Evolutionary conservation across 2,329 filamentous ascomycete species (phyloP), one percentile per base, ranked within the genome.

Genomic region (Ceratocystis variospora): DNA sequence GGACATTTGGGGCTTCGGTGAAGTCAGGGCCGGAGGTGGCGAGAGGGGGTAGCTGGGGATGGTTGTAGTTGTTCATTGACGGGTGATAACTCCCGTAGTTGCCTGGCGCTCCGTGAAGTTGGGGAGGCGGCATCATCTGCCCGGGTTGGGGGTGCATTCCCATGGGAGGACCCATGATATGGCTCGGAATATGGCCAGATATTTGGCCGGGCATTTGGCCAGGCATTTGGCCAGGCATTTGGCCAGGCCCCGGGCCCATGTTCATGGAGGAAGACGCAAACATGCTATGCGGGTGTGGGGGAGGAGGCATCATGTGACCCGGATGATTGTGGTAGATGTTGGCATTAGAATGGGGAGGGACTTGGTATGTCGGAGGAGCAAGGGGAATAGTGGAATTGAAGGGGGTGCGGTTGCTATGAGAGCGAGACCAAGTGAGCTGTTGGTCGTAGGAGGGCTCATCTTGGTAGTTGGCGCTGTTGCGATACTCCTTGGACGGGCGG

Each of bases 361-460:
- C 28, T 37, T 37, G 55, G 55, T 59, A 59, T 6, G 57, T 33
- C 37, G 57, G 50, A 25, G 64, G 46, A 33, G 66, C 64, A 33
- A 37, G 41, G 33, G 66, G 64, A 25, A 53, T 33, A 48, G 37
- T 22, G 17, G 64, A 10, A 25, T 33, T 48, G 63, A 69, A 62
- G 17, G 64, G 62, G 25, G 62, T 65, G n/a, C 64, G 63, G 44
- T 66, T 66, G 48, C 65, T 67, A 41, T 63, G 68, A 22, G 67
- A 69, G 59, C 65, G 65, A 44, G 59, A 57, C 7, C 65, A 59
- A 22, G 65, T 66, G 57, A 66, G 59, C 41, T 66, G 62, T 22
- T 67, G 66, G 8, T 63, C 59, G 37, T 67, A 45, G 5, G 66
- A 45, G 33, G 31, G 22, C n/a, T 67, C 66, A 17, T 67, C 62